These are phyloP conservation scores for Phytophthora colocasiae DNA, from an alignment of 352 stramenopile species.

Conservation along the genomic window DNA sequence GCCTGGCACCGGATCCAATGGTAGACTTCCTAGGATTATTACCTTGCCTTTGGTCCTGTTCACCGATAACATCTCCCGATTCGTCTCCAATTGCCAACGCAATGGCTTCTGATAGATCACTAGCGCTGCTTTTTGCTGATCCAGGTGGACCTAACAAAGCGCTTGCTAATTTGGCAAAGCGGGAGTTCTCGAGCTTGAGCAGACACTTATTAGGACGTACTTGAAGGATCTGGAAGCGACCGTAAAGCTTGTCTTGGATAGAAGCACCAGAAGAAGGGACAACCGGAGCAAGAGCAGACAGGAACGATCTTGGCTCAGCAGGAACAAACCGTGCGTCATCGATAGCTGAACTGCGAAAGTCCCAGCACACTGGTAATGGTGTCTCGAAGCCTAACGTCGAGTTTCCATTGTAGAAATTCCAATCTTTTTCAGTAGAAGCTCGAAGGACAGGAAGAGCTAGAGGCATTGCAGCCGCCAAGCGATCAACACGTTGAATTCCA, in stretches of 20 bases:
- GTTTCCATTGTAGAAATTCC: slow-evolving; percentile 59
- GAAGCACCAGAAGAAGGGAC: slow-evolving; percentile 51
- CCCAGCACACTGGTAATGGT: slow-evolving; percentile 70
- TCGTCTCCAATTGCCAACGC: slow-evolving; percentile 50
- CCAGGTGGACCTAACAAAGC: slow-evolving; percentile 22
- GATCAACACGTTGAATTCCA: slow-evolving; percentile 75
- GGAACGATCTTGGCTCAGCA: slow-evolving; percentile 64
- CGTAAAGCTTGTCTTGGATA: slow-evolving; percentile 81
- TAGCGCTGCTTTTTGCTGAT: slow-evolving; percentile 30
- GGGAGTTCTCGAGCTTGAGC: slow-evolving; percentile 63
- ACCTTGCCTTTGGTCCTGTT: slow-evolving; percentile 7
- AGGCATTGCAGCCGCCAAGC: slow-evolving; percentile 61
- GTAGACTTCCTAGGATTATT: slow-evolving; percentile 20
- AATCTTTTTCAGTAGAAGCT: slow-evolving; percentile 47
- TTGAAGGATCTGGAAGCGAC: slow-evolving; percentile 69
- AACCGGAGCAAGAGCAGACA: slow-evolving; percentile 48
- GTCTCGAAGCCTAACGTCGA: slow-evolving; percentile 48
- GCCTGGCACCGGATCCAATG: slow-evolving; percentile 11
- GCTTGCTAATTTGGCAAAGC: slow-evolving; percentile 44
- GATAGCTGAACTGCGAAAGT: slow-evolving; percentile 71
- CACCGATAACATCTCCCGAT: background rate
- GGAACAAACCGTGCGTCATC: slow-evolving; percentile 79
- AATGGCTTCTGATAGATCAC: slow-evolving; percentile 46
- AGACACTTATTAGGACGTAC: slow-evolving; percentile 69
- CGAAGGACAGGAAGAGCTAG: slow-evolving; percentile 48